phyloP scores from a whole-genome alignment of 106 monocot species.

The Apostasia ramifera region DNA sequence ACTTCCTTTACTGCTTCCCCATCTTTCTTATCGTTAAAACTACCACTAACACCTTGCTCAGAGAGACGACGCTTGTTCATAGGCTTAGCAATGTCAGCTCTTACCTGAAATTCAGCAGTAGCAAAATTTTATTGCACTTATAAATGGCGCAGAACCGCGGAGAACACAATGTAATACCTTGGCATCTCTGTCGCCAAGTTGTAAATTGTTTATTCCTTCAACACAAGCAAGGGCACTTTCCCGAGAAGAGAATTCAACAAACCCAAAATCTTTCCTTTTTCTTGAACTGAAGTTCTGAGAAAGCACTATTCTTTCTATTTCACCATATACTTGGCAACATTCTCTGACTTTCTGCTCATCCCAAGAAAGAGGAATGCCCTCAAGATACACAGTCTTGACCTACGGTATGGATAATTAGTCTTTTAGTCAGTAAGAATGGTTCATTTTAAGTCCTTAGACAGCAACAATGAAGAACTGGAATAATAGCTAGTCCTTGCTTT shows the following conservation, averaged over 20 bases:
- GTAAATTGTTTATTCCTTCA: slow-evolving; percentile 46
- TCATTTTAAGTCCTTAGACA: no score
- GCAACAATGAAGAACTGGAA: no score
- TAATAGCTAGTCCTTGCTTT: no score
- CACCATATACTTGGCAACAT: slow-evolving; percentile 38
- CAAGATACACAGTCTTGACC: slow-evolving; percentile 55
- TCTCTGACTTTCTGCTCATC: slow-evolving; percentile 55
- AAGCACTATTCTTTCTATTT: slow-evolving; percentile 40
- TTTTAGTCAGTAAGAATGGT: no score
- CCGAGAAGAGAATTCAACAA: slow-evolving; percentile 50
- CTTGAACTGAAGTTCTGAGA: slow-evolving; percentile 13
- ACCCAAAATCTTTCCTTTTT: slow-evolving; percentile 56
- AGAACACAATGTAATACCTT: slow-evolving; percentile 36
- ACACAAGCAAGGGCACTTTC: slow-evolving; percentile 60
- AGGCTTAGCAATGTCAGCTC: slow-evolving; percentile 31
- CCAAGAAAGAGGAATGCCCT: slow-evolving; percentile 48
- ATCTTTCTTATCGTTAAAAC: slow-evolving; percentile 26
- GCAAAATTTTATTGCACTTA: neutral
- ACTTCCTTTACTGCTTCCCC: slow-evolving; percentile 12
- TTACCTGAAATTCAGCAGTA: slow-evolving; percentile 22
- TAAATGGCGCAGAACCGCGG: neutral
- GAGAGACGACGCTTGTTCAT: slow-evolving; percentile 17
- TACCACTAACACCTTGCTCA: slow-evolving; percentile 23
- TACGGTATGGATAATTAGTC: neutral
- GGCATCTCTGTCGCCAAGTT: slow-evolving; percentile 29